Conservation (phyloP, 2,329 filamentous ascomycete species). For the Claviceps capensis region DNA sequence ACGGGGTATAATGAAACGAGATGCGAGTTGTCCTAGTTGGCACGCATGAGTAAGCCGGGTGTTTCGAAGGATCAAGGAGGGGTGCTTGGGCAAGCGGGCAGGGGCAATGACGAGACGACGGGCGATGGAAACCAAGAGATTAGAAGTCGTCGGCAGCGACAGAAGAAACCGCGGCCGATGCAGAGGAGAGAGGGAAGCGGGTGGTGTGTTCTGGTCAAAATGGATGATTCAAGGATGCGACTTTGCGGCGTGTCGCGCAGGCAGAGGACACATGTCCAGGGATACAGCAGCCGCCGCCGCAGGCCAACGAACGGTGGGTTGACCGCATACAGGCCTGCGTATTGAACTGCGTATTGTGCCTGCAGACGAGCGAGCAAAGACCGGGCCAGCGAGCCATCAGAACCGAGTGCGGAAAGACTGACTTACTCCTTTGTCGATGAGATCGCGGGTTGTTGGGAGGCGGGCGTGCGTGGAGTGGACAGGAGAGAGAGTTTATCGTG, state of each 20-base stretch:
- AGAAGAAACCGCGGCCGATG: background rate
- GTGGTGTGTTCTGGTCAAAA: background rate
- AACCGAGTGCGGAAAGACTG: background rate
- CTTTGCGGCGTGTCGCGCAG: conserved; percentile 7
- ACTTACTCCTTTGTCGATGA: conserved; percentile 9
- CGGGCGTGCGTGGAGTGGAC: conserved; percentile 6
- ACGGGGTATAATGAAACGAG: conserved; percentile 2
- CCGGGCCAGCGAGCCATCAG: background rate
- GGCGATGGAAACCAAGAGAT: background rate
- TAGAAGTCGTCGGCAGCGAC: background rate
- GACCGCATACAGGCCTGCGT: background rate
- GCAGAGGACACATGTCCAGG: conserved; percentile 14
- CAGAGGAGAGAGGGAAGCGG: background rate
- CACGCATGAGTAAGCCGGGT: conserved; percentile 15
- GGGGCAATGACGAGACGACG: conserved; percentile 4
- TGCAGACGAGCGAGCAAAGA: background rate
- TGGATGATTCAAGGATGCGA: conserved; percentile 2
- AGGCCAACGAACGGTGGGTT: conserved; percentile 9
- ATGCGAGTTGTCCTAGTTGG: conserved; percentile 13
- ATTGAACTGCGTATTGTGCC: background rate
- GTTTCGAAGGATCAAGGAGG: conserved; percentile 5
- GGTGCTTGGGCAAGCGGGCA: conserved; percentile 10
- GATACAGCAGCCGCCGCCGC: conserved; percentile 8
- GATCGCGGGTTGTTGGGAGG: conserved; percentile 4
- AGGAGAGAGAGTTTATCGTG: conserved; percentile 7